Evolutionary conservation across 148 eudicot species (phyloP).

Genomic region (Selenicereus undatus): DNA sequence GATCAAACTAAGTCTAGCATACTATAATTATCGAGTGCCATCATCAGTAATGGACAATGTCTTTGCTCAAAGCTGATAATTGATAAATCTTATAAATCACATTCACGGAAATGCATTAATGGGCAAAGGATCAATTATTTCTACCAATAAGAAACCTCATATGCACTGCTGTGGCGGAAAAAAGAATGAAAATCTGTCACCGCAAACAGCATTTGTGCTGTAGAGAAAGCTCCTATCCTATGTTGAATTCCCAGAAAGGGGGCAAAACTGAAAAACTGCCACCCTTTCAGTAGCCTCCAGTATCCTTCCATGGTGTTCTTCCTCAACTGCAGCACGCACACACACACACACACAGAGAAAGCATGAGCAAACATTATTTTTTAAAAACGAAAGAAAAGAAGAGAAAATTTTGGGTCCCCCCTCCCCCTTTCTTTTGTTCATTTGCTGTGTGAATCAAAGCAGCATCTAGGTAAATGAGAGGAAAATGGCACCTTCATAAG

Average conservation of each 20-base stretch:
- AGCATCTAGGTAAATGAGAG: neutral
- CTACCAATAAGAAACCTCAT: neutral
- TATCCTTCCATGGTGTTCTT: constrained; percentile 58
- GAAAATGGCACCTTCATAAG: constrained; percentile 41
- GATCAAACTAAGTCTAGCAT: neutral
- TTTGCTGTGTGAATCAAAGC: neutral
- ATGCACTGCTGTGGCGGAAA: neutral
- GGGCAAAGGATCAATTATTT: constrained; percentile 1
- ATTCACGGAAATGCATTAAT: neutral
- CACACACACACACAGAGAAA: neutral
- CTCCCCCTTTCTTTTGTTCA: neutral
- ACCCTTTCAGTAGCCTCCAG: constrained; percentile 54
- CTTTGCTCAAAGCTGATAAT: neutral
- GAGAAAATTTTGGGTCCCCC: neutral
- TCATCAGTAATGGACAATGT: neutral
- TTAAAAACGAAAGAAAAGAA: neutral
- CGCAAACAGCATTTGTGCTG: neutral
- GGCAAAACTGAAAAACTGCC: neutral
- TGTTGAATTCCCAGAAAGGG: neutral
- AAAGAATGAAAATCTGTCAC: neutral
- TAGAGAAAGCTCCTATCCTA: neutral
- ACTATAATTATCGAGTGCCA: neutral
- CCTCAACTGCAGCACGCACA: constrained; percentile 43
- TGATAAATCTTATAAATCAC: neutral
- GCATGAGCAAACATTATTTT: neutral